Evolutionary conservation across 2,329 filamentous ascomycete genomes (phyloP), one percentile per base, ranked within the genome.

Genomic region (Verticillium dahliae): DNA sequence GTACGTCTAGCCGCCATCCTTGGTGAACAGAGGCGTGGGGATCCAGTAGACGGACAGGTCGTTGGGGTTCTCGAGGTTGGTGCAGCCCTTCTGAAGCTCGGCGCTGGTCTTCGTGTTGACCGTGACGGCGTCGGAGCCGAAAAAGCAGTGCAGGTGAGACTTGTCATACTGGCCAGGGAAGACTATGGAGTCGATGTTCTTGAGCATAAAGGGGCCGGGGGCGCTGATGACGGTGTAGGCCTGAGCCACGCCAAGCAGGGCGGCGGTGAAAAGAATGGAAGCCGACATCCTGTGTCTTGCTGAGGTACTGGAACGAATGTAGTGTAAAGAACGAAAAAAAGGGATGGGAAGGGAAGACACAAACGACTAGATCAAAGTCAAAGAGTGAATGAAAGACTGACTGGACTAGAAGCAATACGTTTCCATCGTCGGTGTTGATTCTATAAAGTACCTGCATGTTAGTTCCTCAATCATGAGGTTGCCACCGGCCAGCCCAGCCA

Each of bases 21-120:
- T 64, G 15, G 73, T 75, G 67, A 73, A 76, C 1, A 77, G 71
- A 2, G 76, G 69, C 0, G 78, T 80, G 0, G 78, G 78, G 2
- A 75, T 71, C 78, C 75, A 81, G 72, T 81, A 81, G 13, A 74
- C 70, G 0, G 76, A 79, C 0, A 80, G 66, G 60, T 81, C 79
- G 62, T 81, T 81, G 33, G 77, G 75, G 69, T 81, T 81, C 64
- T 79, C 69, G 22, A 72, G 74, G 18, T 73, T 76, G 33, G 78
- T 76, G 71, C 79, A 81, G 13, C 79, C 78, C 11, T 68, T 65
- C 50, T 78, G 76, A 1, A 81, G 72, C 60, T 73, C 68, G n/a
- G 70, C 69, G 31, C 69, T 72, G 6, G 70, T 70, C 35, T 67
- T 70, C 18, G 71, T 72, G 63, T 69, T 64, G 63, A 68, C 63